Evolutionary conservation across 2,329 filamentous ascomycete species (phyloP).

Genomic region (Claviceps sp.): DNA sequence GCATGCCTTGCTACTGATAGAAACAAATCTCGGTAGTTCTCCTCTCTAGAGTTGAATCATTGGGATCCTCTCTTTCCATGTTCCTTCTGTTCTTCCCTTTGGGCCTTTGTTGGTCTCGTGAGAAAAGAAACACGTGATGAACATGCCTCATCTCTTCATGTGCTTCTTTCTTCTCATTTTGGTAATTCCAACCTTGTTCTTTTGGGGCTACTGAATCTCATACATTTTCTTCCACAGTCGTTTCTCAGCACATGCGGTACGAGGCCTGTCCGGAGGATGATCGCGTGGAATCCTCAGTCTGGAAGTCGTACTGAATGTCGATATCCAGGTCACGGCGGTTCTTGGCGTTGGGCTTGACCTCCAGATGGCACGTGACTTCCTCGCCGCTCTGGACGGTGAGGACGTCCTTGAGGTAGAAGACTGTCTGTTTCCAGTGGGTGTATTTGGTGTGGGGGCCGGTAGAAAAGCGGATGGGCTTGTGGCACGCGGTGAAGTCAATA

Average conservation of each 20-base stretch:
- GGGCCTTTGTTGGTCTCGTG: no score
- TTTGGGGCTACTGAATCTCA: not conserved
- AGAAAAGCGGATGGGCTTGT: constrained; percentile 94
- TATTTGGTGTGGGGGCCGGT: constrained; percentile 98
- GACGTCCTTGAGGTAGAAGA: constrained; percentile 92
- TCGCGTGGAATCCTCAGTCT: constrained; percentile 61
- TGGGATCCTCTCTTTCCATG: no score
- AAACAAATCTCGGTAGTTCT: no score
- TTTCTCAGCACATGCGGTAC: constrained; percentile 62
- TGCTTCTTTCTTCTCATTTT: not conserved
- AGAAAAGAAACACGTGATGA: no score
- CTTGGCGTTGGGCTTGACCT: constrained; percentile 81
- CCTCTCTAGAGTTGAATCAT: no score
- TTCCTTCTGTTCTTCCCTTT: no score
- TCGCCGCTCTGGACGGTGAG: constrained; percentile 85
- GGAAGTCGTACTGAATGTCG: constrained; percentile 66
- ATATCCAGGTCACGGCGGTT: constrained; percentile 95
- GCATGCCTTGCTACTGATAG: no score
- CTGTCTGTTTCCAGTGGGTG: constrained; percentile 99
- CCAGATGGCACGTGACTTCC: constrained; percentile 56
- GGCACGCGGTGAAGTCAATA: constrained; percentile 95
- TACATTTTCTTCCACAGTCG: not conserved
- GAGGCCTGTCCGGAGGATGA: constrained; percentile 54
- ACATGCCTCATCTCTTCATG: no score
- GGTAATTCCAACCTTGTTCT: not conserved